Base-by-base conservation (phyloP, 495 filamentous ascomycete genomes). In the Penicillium ochrochloron region DNA sequence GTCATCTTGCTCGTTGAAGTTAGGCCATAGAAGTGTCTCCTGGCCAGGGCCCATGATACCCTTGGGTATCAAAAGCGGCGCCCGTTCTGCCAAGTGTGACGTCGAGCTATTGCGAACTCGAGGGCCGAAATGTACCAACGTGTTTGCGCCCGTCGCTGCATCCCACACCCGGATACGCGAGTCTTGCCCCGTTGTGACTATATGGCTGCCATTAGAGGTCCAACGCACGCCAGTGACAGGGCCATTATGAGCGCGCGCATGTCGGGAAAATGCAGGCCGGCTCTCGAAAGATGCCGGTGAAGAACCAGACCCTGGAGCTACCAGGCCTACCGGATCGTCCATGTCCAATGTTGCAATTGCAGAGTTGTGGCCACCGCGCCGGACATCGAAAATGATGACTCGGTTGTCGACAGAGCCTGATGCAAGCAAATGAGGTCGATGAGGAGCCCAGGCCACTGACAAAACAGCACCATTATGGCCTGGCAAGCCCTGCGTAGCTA, bases 91-190 rank as follows among this genome's bases (percentile, higher is more conserved):
- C 0, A 92, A 77, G 68, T 88, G 84, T 15, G 81, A 75, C 3
- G 78, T 73, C 10, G 71, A 70, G 37, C 70, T 81, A 66, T 95
- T 95, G 57, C 85, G 86, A n/a, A 95, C 82, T 4, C 84, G 81
- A 0, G 91, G 90, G 0, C 92, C 92, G 66, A 96, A 96, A 75
- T 87, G 93, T 0, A 86, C 91, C 3, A 96, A 82, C 1, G 89
- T 93, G 68, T 97, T 96, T 9, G 87, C 90, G 14, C 93, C 92
- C 0, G 88, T 90, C 0, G 78, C 78, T 15, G 89, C 85, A 74
- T 95, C 84, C 94, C 93, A 97, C 3, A 96, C 91, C 3, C 93
- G 85, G 53, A 97, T 88, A 10, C 89, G 84, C 41, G 90, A 78
- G 70, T 97, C 94, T 59, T 92, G 90, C 6, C 94, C 93, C 1